phyloP scores from a whole-genome alignment of 2,329 filamentous ascomycete species.

The Fusarium sp. region DNA sequence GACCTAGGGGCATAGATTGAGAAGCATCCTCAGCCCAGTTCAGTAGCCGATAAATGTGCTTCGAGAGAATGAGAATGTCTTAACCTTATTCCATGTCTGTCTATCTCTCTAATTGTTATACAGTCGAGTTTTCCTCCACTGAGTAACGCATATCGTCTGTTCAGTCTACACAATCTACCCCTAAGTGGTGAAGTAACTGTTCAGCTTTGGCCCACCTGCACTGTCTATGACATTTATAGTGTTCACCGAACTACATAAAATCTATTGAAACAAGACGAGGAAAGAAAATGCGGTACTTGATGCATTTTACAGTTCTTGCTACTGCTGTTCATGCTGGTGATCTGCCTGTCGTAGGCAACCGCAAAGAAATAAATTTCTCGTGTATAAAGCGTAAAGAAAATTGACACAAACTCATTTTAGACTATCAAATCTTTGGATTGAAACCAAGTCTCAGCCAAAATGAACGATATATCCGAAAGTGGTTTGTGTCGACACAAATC shows the following conservation, averaged over 20 bases:
- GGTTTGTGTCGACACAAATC: neutral
- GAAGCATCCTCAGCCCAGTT: neutral
- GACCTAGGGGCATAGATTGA: neutral
- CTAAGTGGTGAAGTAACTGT: neutral
- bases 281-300: neutral
- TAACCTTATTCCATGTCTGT: too few relatives aligned
- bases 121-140: neutral
- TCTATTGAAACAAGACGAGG: neutral
- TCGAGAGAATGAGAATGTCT: neutral
- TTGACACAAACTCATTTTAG: neutral
- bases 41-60: neutral
- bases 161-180: neutral
- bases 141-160: neutral
- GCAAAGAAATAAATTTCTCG: neutral
- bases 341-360: neutral
- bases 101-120: neutral
- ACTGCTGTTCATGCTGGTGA: neutral
- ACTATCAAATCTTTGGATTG: neutral
- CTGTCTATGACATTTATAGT: neutral
- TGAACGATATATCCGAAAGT: neutral
- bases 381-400: neutral
- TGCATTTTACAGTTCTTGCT: neutral
- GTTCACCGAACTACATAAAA: neutral
- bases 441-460: neutral
- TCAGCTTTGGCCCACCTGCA: neutral